phyloP scores from a whole-genome alignment of 495 filamentous ascomycete genomes.

The Trypethelium eluteriae region DNA sequence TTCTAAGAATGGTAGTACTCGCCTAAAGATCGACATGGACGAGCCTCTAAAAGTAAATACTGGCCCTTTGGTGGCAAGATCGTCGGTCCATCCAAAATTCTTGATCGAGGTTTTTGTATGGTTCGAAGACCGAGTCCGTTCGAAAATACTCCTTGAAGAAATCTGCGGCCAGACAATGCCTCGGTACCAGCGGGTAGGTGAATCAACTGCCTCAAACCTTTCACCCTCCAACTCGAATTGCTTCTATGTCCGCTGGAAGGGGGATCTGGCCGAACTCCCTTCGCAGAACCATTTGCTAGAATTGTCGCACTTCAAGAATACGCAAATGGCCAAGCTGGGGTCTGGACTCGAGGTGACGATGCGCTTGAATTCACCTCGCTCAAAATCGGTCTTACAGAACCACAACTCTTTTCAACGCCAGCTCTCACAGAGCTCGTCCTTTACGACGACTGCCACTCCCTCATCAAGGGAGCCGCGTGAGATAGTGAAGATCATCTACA shows the following conservation, averaged over 20 bases:
- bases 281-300: not conserved
- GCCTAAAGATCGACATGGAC: conserved; percentile 1
- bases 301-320: not conserved
- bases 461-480: not conserved
- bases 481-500: not conserved
- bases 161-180: not conserved
- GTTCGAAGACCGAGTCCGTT: not conserved
- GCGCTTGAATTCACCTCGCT: not conserved
- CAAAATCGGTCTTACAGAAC: not conserved
- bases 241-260: not conserved
- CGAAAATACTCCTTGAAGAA: not conserved
- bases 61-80: not conserved
- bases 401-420: conserved; percentile 1
- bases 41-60: not conserved
- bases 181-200: not conserved
- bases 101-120: not conserved
- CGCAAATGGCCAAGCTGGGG: not conserved
- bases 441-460: not conserved
- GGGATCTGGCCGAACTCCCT: not conserved
- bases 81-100: not conserved
- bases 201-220: not conserved
- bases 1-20: not conserved
- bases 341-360: conserved; percentile 4
- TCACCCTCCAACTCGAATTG: not conserved
- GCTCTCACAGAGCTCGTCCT: not conserved